Conservation (phyloP, 2,329 filamentous ascomycete species). For the Diaporthe humulicola region DNA sequence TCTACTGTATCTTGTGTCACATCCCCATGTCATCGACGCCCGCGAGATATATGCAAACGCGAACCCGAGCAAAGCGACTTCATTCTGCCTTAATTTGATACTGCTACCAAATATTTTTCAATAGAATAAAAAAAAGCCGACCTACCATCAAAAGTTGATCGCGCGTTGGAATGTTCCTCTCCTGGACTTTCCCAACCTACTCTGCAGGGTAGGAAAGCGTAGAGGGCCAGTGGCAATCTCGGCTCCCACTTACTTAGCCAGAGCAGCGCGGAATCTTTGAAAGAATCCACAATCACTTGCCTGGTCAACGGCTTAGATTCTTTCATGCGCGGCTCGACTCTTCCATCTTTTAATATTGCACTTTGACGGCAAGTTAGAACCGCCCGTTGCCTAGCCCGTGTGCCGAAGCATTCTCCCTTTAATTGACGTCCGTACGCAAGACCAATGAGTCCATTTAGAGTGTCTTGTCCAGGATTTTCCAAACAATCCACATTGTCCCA, state of each 20-base stretch:
- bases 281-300: background rate
- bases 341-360: background rate
- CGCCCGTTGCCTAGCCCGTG: background rate
- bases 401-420: background rate
- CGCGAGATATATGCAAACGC: too few species aligned
- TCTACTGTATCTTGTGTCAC: too few species aligned
- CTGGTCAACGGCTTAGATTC: background rate
- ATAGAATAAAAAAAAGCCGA: too few species aligned
- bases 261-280: background rate
- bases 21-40: too few species aligned
- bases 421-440: rapidly evolving
- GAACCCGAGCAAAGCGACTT: too few species aligned
- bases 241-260: background rate
- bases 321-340: background rate
- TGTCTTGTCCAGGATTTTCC: background rate
- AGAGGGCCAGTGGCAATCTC: background rate
- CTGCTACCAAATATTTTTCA: background rate
- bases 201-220: background rate
- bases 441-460: background rate
- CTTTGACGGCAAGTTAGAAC: background rate
- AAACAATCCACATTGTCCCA: background rate
- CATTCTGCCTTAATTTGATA: background rate
- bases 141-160: background rate
- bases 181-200: background rate
- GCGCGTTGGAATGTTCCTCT: background rate